Evolutionary conservation across 2,329 filamentous ascomycete genomes (phyloP).

Genomic region (Aspergillus flavus): DNA sequence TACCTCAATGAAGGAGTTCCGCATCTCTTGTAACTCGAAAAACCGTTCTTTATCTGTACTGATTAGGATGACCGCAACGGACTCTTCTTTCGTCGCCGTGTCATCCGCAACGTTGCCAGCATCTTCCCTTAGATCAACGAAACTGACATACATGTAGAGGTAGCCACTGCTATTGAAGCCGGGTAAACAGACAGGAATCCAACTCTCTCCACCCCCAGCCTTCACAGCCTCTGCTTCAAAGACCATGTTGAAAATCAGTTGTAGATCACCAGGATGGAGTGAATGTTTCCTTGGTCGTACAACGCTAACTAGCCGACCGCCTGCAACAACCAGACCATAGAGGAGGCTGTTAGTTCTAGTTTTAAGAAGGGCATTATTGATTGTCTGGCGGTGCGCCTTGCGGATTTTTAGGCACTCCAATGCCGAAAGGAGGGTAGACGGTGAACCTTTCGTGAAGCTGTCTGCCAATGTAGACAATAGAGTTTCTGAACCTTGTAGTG

Average conservation of each 20-base stretch:
- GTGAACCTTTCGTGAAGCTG: slow-evolving; percentile 89
- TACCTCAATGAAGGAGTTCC: slow-evolving; percentile 61
- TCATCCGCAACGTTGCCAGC: slow-evolving; percentile 46
- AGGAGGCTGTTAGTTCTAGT: slow-evolving; percentile 75
- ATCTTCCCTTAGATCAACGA: slow-evolving; percentile 68
- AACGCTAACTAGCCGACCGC: slow-evolving; percentile 90
- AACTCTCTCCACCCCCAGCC: slow-evolving; percentile 91
- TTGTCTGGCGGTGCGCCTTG: slow-evolving; percentile 80
- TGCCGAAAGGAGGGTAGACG: slow-evolving; percentile 83
- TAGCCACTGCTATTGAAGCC: slow-evolving; percentile 97
- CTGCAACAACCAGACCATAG: slow-evolving; percentile 91
- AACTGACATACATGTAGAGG: slow-evolving; percentile 99
- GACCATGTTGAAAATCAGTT: slow-evolving; percentile 98
- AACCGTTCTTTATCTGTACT: slow-evolving; percentile 93
- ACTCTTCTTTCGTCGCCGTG: slow-evolving; percentile 60
- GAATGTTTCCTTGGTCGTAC: slow-evolving; percentile 93
- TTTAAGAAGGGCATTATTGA: slow-evolving; percentile 86
- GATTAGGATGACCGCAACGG: slow-evolving; percentile 88
- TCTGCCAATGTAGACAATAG: slow-evolving; percentile 90
- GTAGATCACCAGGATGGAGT: slow-evolving; percentile 90
- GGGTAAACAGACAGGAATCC: slow-evolving; percentile 93
- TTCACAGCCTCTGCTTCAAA: slow-evolving; percentile 94
- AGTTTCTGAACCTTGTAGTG: slow-evolving; percentile 86
- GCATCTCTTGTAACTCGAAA: slow-evolving; percentile 78
- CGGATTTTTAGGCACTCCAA: slow-evolving; percentile 91